A percentile compares a stretch with the other conserved stretches of the same genome.
These are phyloP conservation scores for Collybia sordida DNA, from an alignment of 768 basidiomycete genomes.

Conservation along the genomic window DNA sequence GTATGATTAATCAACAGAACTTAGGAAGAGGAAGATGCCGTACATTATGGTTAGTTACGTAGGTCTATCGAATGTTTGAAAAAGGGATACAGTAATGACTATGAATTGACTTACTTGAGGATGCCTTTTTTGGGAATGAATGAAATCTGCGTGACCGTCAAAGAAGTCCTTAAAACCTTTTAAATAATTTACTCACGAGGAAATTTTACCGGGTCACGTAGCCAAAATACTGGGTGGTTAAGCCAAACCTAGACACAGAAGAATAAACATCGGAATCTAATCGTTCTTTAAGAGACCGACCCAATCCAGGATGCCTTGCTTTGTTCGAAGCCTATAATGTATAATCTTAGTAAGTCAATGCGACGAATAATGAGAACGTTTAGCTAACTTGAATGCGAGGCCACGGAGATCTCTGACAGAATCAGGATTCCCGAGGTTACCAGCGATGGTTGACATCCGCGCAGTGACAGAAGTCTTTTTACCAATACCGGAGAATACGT, in stretches of 20 bases:
- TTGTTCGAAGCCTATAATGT: constrained; percentile 29
- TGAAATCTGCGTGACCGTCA: constrained; percentile 17
- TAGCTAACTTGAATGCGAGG: constrained; percentile 46
- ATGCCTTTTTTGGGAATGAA: constrained; percentile 49
- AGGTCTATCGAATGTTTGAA: background rate
- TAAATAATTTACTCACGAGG: constrained; percentile 29
- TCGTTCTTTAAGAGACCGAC: constrained; percentile 13
- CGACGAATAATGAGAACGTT: constrained; percentile 9
- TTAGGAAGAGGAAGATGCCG: background rate
- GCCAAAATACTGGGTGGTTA: constrained; percentile 48
- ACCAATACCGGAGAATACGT: constrained; percentile 27
- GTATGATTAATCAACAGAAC: too few species aligned
- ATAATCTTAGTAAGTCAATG: background rate
- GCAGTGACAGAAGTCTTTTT: constrained; percentile 27
- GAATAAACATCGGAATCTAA: too few species aligned
- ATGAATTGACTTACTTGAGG: constrained; percentile 46
- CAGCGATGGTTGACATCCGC: constrained; percentile 42
- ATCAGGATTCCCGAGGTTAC: constrained; percentile 51
- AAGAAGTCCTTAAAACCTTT: background rate
- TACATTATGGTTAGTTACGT: constrained; percentile 1
- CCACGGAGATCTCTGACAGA: constrained; percentile 51
- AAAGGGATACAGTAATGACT: constrained; percentile 13
- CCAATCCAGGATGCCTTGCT: constrained; percentile 29
- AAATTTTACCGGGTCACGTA: constrained; percentile 48
- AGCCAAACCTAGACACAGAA: constrained; percentile 23